phyloP scores from a whole-genome alignment of 345 rosid genomes.

The Trapa incisa region DNA sequence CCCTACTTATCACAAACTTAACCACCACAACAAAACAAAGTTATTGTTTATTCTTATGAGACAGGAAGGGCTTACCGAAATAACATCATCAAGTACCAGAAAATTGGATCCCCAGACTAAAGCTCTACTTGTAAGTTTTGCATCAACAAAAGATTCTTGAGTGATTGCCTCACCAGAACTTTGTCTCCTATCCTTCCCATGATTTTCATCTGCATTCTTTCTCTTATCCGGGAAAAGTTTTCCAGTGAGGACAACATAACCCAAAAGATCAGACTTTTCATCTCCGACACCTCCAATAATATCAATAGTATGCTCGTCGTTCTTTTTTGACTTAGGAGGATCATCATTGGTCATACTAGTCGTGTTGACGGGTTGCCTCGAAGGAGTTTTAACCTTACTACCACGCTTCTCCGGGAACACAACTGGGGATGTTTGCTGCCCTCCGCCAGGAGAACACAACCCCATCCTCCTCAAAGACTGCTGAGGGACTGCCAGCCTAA shows the following conservation, averaged over 20 bases:
- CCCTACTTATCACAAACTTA: no score
- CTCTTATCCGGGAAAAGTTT: conserved; percentile 69
- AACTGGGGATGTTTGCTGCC: conserved; percentile 68
- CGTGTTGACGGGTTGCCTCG: conserved; percentile 23
- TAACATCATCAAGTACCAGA: conserved; percentile 58
- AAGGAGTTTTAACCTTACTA: conserved; percentile 50
- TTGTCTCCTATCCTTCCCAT: conserved; percentile 18
- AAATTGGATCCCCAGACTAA: conserved; percentile 73
- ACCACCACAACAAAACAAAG: no score
- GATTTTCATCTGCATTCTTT: conserved; percentile 23
- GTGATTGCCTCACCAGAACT: conserved; percentile 28
- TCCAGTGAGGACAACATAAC: conserved; percentile 59
- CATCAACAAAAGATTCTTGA: conserved; percentile 39
- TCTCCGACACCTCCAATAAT: conserved; percentile 46
- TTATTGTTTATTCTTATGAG: not conserved
- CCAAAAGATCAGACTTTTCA: conserved; percentile 82
- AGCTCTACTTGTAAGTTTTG: conserved; percentile 76
- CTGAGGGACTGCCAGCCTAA: conserved; percentile 29
- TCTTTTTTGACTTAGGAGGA: conserved; percentile 33
- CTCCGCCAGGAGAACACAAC: conserved; percentile 46
- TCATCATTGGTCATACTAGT: conserved; percentile 17
- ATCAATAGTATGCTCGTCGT: conserved; percentile 58
- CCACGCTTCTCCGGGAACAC: conserved; percentile 80
- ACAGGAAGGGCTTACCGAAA: conserved; percentile 43
- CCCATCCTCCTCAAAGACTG: conserved; percentile 71